Base-by-base conservation (phyloP, 148 eudicot species). In the Rhododendron mucronatum region DNA sequence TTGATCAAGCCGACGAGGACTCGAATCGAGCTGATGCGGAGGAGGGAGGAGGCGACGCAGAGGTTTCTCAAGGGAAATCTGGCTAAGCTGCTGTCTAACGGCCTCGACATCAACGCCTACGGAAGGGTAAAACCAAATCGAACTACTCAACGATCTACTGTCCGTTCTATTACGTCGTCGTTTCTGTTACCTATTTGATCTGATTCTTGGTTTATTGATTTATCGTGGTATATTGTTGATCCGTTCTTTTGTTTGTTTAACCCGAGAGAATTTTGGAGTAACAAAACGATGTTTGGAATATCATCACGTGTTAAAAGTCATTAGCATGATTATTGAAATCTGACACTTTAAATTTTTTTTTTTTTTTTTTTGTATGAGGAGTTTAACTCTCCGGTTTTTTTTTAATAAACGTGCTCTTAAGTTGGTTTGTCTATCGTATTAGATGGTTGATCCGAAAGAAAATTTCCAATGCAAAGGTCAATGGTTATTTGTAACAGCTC, bases 31-130 rank as follows among this genome's bases (percentile, higher is more conserved):
- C 95, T 88, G 89, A 86, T 95, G 80, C 82, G 95, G 63, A 84
- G 92, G 87, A 91, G 93, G 88, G 89, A 93, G 79, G 94, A 88
- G 89, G 98, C 99, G 69, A 96, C 95, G 82, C 94, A 93, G 89
- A 94, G 94, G 95, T 95, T 96, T 87, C 90, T 95, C 11, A 94
- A 93, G 84, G 94, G 95, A 53, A 97, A 95, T 90, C 92, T 96
- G 74, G 95, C 92, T 47, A 94, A 96, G 90, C 88, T 96, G 57
- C 96, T 96, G n/a, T 89, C 94, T 67, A 89, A 91, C 87, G 95
- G 96, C 44, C 95, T 94, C 57, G 98, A 96, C 59, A 87, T 87
- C 77, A 93, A 95, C 87, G 98, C 99, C 78, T 92, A 82, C 61
- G 95, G 93, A 73, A 85, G 98, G 93, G 99, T 95, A 59, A 59